Conservation (phyloP, 306 rosid species). For the Prinsepia uniflora region DNA sequence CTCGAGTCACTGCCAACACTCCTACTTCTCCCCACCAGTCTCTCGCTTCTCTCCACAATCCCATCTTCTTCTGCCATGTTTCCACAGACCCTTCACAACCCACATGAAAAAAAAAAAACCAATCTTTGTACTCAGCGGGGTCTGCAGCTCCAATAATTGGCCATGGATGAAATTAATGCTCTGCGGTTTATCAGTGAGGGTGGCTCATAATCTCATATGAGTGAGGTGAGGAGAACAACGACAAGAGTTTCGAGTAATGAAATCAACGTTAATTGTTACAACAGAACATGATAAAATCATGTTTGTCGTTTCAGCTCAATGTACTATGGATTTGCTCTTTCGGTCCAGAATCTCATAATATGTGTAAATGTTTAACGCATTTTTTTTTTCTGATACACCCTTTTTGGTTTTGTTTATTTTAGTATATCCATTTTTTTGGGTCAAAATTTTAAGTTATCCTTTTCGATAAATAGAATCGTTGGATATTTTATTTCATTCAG, state of each 20-base stretch:
- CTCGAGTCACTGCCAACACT: constrained; percentile 46
- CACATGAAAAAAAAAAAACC: constrained; percentile 10
- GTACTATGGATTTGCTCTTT: too few species aligned
- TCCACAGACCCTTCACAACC: constrained; percentile 26
- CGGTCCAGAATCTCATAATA: too few species aligned
- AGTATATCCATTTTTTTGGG: too few species aligned
- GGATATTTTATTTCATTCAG: too few species aligned
- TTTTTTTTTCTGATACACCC: too few species aligned
- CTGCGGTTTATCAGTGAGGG: background rate
- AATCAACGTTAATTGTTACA: background rate
- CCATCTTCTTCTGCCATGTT: constrained; percentile 49
- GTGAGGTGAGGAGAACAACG: background rate
- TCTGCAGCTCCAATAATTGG: background rate
- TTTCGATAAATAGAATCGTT: too few species aligned
- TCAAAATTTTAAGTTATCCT: too few species aligned
- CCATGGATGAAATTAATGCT: background rate
- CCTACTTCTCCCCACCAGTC: constrained; percentile 38
- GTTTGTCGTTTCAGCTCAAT: background rate
- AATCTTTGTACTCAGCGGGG: background rate
- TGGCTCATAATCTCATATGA: background rate
- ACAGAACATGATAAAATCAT: background rate
- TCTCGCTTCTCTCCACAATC: constrained; percentile 67
- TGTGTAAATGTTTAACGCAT: too few species aligned
- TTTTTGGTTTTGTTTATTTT: too few species aligned
- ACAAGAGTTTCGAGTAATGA: background rate